phyloP scores from a whole-genome alignment of 2,329 filamentous ascomycete species.

The Didymella pinodella region DNA sequence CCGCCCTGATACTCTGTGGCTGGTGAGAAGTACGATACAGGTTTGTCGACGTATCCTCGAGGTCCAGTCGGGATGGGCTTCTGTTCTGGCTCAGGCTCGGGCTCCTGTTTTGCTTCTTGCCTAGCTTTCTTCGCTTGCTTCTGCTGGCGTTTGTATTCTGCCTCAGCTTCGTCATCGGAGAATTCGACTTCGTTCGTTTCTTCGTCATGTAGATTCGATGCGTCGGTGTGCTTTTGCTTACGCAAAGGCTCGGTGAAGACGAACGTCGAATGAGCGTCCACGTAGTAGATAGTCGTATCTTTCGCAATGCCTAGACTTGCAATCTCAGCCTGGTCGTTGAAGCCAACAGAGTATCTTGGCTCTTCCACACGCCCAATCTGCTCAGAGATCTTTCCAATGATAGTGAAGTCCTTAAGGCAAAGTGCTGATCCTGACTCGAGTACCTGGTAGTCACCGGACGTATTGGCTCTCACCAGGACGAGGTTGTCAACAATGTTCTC shows the following conservation, averaged over 20 bases:
- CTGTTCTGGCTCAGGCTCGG: conserved; percentile 23
- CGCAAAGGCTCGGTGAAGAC: conserved; percentile 87
- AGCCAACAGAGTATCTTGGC: conserved; percentile 84
- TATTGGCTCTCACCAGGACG: conserved; percentile 79
- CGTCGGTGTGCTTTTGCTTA: conserved; percentile 85
- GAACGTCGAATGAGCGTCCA: conserved; percentile 77
- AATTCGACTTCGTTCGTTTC: conserved; percentile 94
- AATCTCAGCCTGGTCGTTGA: conserved; percentile 73
- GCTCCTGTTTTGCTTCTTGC: conserved; percentile 39
- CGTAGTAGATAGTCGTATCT: conserved; percentile 79
- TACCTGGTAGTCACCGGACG: conserved; percentile 82
- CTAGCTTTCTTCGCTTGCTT: conserved; percentile 67
- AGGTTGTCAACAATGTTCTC: conserved; percentile 81
- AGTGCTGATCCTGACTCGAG: conserved; percentile 85
- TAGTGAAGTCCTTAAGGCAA: conserved; percentile 75
- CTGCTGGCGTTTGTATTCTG: conserved; percentile 69
- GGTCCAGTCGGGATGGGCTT: conserved; percentile 35
- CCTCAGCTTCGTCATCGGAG: conserved; percentile 94
- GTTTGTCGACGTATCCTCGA: conserved; percentile 29
- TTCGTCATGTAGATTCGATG: conserved; percentile 94
- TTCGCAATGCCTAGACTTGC: conserved; percentile 70
- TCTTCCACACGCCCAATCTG: conserved; percentile 85
- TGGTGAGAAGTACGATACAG: conserved; percentile 28
- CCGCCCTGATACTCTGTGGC: conserved; percentile 44
- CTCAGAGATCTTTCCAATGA: conserved; percentile 85